Base-by-base conservation (phyloP, 2,329 filamentous ascomycete genomes). In the Calonectria ilicicola region DNA sequence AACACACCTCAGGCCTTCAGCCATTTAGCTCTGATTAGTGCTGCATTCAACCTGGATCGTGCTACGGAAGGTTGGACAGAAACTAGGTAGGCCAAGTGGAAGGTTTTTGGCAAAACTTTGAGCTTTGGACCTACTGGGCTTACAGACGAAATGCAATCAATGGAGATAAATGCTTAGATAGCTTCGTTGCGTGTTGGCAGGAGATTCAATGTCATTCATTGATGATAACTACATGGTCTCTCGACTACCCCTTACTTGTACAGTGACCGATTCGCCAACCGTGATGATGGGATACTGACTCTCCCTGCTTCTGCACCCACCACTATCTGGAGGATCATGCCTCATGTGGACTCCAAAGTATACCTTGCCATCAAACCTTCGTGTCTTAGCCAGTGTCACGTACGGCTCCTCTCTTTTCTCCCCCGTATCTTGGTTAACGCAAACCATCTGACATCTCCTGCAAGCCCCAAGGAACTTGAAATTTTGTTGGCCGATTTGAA, bases 371-470 rank as follows among this genome's bases (percentile, higher is more conserved):
- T 94, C 92, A 75, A 95, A 92, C 69, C 94, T 91, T 77, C 97
- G 90, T 14, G 95, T 98, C 86, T 97, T 98, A 2, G 94, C 93
- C 71, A 99, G 85, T 1, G 95, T 98, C 4, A 94, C 90, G 80
- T 97, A 98, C 0, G 97, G 97, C 82, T 98, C 97, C 74, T 95
- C 91, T 75, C 92, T 91, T 82, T 92, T 94, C 74, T 91, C 88
- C 0, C 92, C 95, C 15, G 93, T 98, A 58, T 91, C 87, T 82
- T 98, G 97, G 80, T 99, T 93, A 56, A 98, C 91, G 81, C 96
- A 98, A 12, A 99, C 93, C 96, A 99, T 98, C 82, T 98, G 95
- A 78, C 97, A 99, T 72, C 97, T 88, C 72, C 95, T 91, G 80
- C 97, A 99, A 3, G 94, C 91, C 0, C 96, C 96, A 5, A 98